Conservation (phyloP, 441 rosid species). For the Gossypium gossypioides region DNA sequence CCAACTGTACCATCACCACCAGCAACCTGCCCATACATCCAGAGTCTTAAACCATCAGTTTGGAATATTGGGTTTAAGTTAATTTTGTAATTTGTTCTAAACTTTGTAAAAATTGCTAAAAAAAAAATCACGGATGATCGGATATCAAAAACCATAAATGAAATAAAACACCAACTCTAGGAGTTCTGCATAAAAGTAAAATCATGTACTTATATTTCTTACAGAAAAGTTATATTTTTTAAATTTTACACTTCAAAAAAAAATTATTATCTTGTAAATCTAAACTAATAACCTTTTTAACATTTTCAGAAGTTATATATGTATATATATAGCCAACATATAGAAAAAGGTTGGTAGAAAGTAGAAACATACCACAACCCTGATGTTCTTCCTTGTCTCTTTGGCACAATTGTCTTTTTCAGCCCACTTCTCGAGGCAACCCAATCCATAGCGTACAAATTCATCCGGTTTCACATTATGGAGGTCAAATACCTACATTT, state of each 20-base stretch:
- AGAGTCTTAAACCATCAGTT: background rate
- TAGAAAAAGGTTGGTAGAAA: background rate
- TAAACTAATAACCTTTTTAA: background rate
- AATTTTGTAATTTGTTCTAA: background rate
- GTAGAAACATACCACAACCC: constrained; percentile 55
- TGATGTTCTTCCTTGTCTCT: constrained; percentile 64
- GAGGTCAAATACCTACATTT: constrained; percentile 64
- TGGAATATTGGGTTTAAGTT: background rate
- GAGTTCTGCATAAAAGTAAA: background rate
- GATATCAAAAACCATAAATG: background rate
- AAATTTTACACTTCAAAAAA: background rate
- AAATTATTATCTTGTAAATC: background rate
- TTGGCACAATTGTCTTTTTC: constrained; percentile 52
- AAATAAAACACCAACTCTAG: background rate
- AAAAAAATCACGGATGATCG: background rate
- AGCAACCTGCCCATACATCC: constrained; percentile 58
- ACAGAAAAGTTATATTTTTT: background rate
- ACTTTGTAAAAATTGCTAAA: background rate
- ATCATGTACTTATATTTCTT: background rate
- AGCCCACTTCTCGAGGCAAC: constrained; percentile 64
- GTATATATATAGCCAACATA: background rate
- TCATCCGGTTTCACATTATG: constrained; percentile 72
- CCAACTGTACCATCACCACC: constrained; percentile 99
- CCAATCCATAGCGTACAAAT: constrained; percentile 71
- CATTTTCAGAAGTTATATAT: background rate